Evolutionary conservation across 2,329 filamentous ascomycete species (phyloP), one percentile per base, ranked within the genome.

Genomic region (Diaporthe ilicicola): DNA sequence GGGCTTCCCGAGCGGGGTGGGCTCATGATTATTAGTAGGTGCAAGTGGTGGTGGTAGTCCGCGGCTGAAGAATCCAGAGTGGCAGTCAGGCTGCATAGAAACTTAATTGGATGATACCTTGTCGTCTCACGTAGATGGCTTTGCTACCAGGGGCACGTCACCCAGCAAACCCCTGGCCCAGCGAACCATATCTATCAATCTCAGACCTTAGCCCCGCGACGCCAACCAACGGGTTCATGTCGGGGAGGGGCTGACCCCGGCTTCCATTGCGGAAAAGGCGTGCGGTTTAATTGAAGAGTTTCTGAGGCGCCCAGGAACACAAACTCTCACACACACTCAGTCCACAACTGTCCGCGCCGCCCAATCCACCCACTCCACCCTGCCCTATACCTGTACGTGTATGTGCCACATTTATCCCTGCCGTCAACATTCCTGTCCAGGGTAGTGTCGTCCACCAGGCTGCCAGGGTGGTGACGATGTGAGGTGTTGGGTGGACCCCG

Each of bases 191-290:
- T 48, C 42, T 62, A 48, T 62, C 59, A 62, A 62, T 48, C 59
- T 62, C 59, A 62, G 59, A 62, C 59, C 59, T 62, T 62, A 62
- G 59, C 59, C 27, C 59, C 27, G 42, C 59, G 59, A 24, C 59
- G 48, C 59, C 34, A 62, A 62, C 42, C 59, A 62, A 29, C 59
- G 24, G 27, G 59, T 34, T 62, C 59, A 62, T 62, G 59, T 48
- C 42, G 59, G 59, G 59, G 59, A 62, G 24, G 1, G 19, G 27
- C 59, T 62, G n/a, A 62, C 59, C 59, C 59, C 42, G 42, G 59
- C 5, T 10, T 8, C 59, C 42, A 62, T 1, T 2, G 59, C 46
- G 4, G 59, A 42, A 48, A 62, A 37, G 34, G 59, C 19, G 44
- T 34, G 59, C 42, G 42, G 27, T 44, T 24, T 48, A 62, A 62